phyloP scores from a whole-genome alignment of 2,329 filamentous ascomycete genomes.

The Fusarium nygamai region DNA sequence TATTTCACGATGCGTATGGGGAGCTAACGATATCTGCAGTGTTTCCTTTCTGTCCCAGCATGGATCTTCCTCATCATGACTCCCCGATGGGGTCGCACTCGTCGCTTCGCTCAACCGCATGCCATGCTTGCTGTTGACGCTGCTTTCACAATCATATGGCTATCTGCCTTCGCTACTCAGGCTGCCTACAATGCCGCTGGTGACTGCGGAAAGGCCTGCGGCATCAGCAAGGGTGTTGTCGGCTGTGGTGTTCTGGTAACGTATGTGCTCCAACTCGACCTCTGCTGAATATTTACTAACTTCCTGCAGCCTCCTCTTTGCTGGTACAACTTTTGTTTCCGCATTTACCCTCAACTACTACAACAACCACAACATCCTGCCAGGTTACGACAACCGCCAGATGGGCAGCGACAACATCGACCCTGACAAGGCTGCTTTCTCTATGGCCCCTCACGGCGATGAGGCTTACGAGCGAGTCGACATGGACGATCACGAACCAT shows the following conservation, averaged over 20 bases:
- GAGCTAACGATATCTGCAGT: slow-evolving; percentile 55
- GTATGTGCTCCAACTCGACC: slow-evolving; percentile 54
- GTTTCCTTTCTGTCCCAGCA: slow-evolving; percentile 70
- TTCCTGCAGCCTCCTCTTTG: slow-evolving; percentile 63
- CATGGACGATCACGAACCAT: slow-evolving; percentile 61
- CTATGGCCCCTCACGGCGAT: slow-evolving; percentile 72
- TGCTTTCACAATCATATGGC: slow-evolving; percentile 69
- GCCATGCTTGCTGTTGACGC: slow-evolving; percentile 68
- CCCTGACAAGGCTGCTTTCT: slow-evolving; percentile 75
- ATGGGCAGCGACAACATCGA: slow-evolving; percentile 65
- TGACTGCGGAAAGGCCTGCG: slow-evolving; percentile 65
- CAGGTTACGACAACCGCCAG: slow-evolving; percentile 66
- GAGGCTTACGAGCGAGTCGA: slow-evolving; percentile 72
- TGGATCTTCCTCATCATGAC: slow-evolving; percentile 74
- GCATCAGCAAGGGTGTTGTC: slow-evolving; percentile 71
- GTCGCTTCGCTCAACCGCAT: slow-evolving; percentile 69
- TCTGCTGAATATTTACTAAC: neutral
- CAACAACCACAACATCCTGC: slow-evolving; percentile 68
- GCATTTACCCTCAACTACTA: slow-evolving; percentile 70
- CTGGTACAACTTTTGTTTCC: slow-evolving; percentile 63
- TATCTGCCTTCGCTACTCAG: slow-evolving; percentile 73
- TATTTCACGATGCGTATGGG: neutral
- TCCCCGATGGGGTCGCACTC: slow-evolving; percentile 70
- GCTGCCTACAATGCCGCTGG: slow-evolving; percentile 69
- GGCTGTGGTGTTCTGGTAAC: slow-evolving; percentile 70